Percentiles rank a stretch among this genome's conserved stretches.
These are phyloP conservation scores for Prunus mume DNA, from an alignment of 306 rosid genomes.

Conservation along the genomic window DNA sequence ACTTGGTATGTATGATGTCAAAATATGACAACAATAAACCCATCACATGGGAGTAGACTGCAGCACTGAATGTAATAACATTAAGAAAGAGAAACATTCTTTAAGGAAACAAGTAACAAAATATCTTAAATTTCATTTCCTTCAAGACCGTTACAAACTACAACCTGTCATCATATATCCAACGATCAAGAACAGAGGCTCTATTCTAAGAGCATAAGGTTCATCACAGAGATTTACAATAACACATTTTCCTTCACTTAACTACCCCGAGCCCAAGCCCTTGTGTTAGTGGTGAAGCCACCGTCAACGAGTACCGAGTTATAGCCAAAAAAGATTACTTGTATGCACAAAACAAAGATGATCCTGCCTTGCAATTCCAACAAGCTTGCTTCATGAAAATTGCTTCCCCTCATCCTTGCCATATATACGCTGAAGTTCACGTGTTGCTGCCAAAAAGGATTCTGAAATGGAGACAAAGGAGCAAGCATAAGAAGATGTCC, in stretches of 20 bases:
- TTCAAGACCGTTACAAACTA: slow-evolving; percentile 6
- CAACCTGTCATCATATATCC: slow-evolving; percentile 20
- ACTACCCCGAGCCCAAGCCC: slow-evolving; percentile 18
- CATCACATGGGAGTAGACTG: too few relatives aligned
- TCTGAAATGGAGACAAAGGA: slow-evolving; percentile 36
- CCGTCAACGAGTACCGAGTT: slow-evolving; percentile 25
- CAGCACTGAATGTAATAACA: too few relatives aligned
- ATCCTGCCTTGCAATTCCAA: slow-evolving; percentile 23
- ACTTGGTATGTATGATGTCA: too few relatives aligned
- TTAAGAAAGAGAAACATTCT: not conserved
- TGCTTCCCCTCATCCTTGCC: slow-evolving; percentile 55
- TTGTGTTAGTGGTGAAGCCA: slow-evolving; percentile 18
- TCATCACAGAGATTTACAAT: slow-evolving; percentile 21
- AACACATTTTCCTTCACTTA: slow-evolving; percentile 22
- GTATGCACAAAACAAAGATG: slow-evolving; percentile 33
- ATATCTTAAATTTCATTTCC: slow-evolving; percentile 3
- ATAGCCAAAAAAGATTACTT: slow-evolving; percentile 30
- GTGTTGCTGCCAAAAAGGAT: slow-evolving; percentile 65
- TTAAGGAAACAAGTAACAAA: not conserved
- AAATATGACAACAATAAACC: too few relatives aligned
- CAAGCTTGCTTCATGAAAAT: slow-evolving; percentile 27
- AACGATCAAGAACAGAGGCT: slow-evolving; percentile 8
- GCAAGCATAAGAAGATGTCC: slow-evolving; percentile 18
- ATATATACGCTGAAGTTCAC: slow-evolving; percentile 65
- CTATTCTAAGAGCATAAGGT: slow-evolving; percentile 10